phyloP scores from a whole-genome alignment of 2,329 filamentous ascomycete species.

The Apiospora kogelbergensis region DNA sequence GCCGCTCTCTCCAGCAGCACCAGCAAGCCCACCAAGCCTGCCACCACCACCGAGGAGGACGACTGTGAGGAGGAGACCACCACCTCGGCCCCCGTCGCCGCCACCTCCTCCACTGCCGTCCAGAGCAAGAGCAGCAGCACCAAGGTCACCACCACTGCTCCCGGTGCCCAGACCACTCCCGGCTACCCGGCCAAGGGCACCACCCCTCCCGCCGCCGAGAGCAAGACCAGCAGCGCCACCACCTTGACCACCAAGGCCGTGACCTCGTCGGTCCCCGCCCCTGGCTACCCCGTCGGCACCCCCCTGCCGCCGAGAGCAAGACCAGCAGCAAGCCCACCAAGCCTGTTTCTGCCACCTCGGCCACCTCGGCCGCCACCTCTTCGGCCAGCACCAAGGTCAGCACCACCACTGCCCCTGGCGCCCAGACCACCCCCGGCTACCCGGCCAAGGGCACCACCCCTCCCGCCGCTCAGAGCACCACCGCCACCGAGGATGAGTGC shows the following conservation, averaged over 20 bases:
- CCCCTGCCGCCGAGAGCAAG: too few species aligned
- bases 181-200: too few species aligned
- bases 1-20: neutral
- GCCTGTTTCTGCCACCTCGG: neutral
- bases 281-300: too few species aligned
- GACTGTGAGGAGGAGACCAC: neutral
- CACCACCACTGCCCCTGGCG: neutral
- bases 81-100: neutral
- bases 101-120: neutral
- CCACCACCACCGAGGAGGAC: neutral
- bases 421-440: neutral
- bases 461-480: neutral
- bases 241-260: conserved; percentile 22
- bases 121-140: conserved; percentile 10
- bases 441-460: too few species aligned
- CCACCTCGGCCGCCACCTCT: neutral
- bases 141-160: conserved; percentile 28
- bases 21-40: neutral
- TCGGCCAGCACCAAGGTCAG: neutral
- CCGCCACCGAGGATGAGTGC: conserved; percentile 5
- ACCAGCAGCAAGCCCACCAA: neutral
- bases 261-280: conserved; percentile 13
- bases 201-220: too few species aligned
- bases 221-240: too few species aligned
- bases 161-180: too few species aligned